Conservation (phyloP, 768 basidiomycete genomes). For the Hydnomerulius pinastri region DNA sequence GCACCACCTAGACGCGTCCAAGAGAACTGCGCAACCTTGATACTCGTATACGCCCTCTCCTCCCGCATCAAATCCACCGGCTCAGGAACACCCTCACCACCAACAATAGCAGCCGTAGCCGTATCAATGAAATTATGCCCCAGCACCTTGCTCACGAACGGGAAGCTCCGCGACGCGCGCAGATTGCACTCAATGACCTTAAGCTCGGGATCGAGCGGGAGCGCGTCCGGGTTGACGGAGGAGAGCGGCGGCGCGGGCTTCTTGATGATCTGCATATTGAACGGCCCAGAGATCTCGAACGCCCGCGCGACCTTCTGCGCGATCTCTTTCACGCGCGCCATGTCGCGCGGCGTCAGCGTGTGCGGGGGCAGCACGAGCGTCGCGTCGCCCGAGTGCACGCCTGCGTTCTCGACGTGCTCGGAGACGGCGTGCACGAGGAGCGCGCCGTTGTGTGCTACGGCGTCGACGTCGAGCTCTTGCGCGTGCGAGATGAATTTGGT, state of each 20-base stretch:
- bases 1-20: constrained; percentile 97
- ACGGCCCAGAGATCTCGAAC: constrained; percentile 96
- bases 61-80: constrained; percentile 91
- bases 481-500: constrained; percentile 99
- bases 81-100: constrained; percentile 83
- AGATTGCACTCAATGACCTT: constrained; percentile 99
- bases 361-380: constrained; percentile 96
- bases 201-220: too few species aligned
- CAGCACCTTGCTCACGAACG: constrained; percentile 98
- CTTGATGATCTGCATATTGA: constrained; percentile 99
- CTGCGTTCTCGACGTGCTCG: constrained; percentile 98
- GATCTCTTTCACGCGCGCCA: constrained; percentile 88
- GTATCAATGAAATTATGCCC: constrained; percentile 97
- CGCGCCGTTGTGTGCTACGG: constrained; percentile 90
- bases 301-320: constrained; percentile 93
- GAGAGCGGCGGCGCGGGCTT: too few species aligned
- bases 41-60: constrained; percentile 86
- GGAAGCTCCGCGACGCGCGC: constrained; percentile 97
- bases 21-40: constrained; percentile 98
- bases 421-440: constrained; percentile 95
- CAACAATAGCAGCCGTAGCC: constrained; percentile 86
- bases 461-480: constrained; percentile 98
- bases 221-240: too few species aligned
- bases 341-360: constrained; percentile 72
- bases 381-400: constrained; percentile 98